phyloP scores from a whole-genome alignment of 208 protist species.

The Porcisia deanei region DNA sequence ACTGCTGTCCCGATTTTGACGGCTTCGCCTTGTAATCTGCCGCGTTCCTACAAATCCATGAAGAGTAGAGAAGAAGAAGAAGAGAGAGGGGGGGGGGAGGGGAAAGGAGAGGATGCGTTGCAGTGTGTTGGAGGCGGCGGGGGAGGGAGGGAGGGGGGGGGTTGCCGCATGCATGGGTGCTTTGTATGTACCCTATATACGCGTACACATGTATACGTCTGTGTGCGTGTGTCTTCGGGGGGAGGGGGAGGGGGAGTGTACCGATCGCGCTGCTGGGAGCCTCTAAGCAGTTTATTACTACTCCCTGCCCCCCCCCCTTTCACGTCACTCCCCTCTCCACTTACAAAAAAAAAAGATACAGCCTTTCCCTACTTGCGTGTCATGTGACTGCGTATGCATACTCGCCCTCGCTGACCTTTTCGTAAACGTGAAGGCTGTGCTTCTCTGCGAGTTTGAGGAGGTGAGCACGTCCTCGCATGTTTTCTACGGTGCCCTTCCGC shows the following conservation, averaged over 20 bases:
- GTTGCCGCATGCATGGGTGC: not conserved
- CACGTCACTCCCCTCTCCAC: not conserved
- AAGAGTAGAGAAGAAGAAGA: too few species aligned
- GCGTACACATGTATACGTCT: not conserved
- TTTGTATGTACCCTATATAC: not conserved
- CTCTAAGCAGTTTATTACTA: not conserved
- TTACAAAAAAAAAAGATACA: too few species aligned
- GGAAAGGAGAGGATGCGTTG: too few species aligned
- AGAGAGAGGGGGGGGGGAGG: too few species aligned
- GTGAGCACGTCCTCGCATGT: not conserved
- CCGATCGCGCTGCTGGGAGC: too few species aligned
- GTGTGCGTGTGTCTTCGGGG: not conserved
- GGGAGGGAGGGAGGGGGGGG: too few species aligned
- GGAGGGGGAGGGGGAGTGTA: too few species aligned
- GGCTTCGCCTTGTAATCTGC: not conserved
- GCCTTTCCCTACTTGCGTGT: not conserved
- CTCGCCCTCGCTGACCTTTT: constrained; percentile 53
- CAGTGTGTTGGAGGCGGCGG: too few species aligned
- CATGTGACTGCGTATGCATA: constrained; percentile 27
- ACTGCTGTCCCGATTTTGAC: not conserved
- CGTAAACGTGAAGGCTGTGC: constrained; percentile 65
- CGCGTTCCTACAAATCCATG: not conserved
- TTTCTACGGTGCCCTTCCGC: not conserved
- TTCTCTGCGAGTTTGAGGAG: constrained; percentile 37
- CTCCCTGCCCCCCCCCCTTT: not conserved